Conservation (phyloP, 139 green algal genomes). For the Astrephomene gubernaculifera region DNA sequence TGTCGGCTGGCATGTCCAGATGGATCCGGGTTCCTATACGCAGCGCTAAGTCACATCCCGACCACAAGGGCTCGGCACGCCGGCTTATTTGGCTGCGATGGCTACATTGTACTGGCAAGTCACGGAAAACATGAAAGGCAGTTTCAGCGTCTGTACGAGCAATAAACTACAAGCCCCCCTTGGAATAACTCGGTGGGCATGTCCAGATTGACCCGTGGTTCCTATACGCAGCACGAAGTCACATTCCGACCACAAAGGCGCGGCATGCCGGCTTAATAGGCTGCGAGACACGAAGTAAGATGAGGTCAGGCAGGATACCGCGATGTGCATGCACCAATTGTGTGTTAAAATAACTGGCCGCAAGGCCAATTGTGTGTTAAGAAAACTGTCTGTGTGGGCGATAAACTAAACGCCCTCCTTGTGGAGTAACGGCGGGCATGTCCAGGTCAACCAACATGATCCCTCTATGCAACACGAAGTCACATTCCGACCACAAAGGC, state of each 20-base stretch:
- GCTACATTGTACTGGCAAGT: too few species aligned
- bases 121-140: background rate
- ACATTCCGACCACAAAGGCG: conserved; percentile 31
- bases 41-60: conserved; percentile 39
- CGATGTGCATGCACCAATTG: too few species aligned
- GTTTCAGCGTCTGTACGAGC: background rate
- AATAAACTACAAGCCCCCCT: conserved; percentile 17
- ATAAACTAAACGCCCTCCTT: conserved; percentile 16
- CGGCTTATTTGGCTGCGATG: conserved; percentile 38
- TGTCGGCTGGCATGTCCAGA: conserved; percentile 18
- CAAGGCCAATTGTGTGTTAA: too few species aligned
- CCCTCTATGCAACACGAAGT: conserved; percentile 26
- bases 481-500: conserved; percentile 34
- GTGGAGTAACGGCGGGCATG: background rate
- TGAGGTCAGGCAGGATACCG: too few species aligned
- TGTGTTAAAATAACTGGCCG: too few species aligned
- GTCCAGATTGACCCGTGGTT: conserved; percentile 9
- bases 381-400: background rate
- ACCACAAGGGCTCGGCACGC: conserved; percentile 28
- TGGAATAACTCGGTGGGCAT: background rate
- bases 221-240: conserved; percentile 33
- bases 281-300: too few species aligned
- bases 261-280: conserved; percentile 42
- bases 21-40: background rate
- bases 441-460: conserved; percentile 8